A percentile compares a stretch with the other conserved stretches of the same genome.
These are phyloP conservation scores for Secale cereale DNA, from an alignment of 176 grass and related monocot species.

Conservation along the genomic window DNA sequence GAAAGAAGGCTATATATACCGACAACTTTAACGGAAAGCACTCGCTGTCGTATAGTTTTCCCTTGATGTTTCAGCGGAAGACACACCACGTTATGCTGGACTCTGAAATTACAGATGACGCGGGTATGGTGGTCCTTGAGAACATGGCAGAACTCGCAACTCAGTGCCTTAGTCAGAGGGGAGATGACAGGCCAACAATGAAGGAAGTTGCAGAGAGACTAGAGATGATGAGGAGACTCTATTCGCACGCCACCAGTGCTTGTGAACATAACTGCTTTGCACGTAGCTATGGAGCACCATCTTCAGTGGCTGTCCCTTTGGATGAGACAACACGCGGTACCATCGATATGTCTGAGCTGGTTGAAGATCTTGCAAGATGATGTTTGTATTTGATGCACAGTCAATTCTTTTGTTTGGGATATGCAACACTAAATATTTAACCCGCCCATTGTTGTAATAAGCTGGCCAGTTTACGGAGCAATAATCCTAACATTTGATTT, in stretches of 20 bases:
- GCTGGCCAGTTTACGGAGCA: neutral
- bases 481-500: neutral
- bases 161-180: neutral
- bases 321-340: neutral
- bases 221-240: neutral
- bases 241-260: neutral
- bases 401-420: neutral
- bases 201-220: neutral
- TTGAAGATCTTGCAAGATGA: slow-evolving; percentile 1
- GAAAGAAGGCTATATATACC: slow-evolving; percentile 26
- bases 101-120: neutral
- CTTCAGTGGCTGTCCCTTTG: neutral
- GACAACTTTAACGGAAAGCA: slow-evolving; percentile 14
- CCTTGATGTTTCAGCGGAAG: neutral
- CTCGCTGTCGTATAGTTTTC: neutral
- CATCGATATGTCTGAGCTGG: neutral
- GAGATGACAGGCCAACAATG: neutral
- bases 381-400: neutral
- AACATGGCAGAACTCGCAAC: neutral
- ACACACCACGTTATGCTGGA: neutral
- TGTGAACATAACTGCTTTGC: neutral
- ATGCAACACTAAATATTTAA: neutral
- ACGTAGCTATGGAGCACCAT: neutral
- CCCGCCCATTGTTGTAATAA: neutral
- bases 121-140: neutral